These are phyloP conservation scores for Dunaliella primolecta DNA, from an alignment of 139 green algal species.

Conservation along the genomic window DNA sequence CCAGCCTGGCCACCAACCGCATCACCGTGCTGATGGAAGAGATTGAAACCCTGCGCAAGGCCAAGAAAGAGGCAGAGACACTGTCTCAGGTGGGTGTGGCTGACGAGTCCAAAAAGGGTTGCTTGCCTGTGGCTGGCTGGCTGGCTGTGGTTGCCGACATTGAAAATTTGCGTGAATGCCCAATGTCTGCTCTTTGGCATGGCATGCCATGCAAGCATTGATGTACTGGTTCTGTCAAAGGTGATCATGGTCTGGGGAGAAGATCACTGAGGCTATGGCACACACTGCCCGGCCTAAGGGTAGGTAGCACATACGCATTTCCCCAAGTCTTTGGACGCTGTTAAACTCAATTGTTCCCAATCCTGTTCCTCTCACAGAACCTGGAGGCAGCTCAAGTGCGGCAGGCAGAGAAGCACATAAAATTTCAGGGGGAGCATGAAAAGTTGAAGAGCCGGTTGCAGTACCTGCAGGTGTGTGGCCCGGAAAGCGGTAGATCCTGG, in stretches of 20 bases:
- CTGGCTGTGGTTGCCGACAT: background rate
- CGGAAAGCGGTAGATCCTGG: no score
- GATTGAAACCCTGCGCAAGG: slow-evolving; percentile 23
- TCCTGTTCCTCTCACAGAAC: background rate
- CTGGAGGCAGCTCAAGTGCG: background rate
- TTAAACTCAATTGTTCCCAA: no score
- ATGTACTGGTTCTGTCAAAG: background rate
- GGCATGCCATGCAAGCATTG: background rate
- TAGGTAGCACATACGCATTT: no score
- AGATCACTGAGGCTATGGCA: no score
- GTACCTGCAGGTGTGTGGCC: background rate
- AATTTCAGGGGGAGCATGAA: background rate
- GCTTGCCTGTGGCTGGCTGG: background rate
- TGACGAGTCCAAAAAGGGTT: slow-evolving; percentile 7
- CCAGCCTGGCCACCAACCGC: slow-evolving; percentile 25
- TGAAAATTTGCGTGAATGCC: background rate
- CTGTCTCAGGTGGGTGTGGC: background rate
- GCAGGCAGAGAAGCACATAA: background rate
- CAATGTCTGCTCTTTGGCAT: background rate
- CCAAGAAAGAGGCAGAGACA: background rate
- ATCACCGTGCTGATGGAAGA: slow-evolving; percentile 33
- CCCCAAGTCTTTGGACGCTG: no score
- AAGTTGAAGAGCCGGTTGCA: background rate
- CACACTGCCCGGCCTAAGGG: no score
- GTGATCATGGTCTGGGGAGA: no score